Percentiles rank a stretch among this genome's conserved stretches.
These are phyloP conservation scores for Evernia prunastri DNA, from an alignment of 495 filamentous ascomycete species.

Conservation along the genomic window DNA sequence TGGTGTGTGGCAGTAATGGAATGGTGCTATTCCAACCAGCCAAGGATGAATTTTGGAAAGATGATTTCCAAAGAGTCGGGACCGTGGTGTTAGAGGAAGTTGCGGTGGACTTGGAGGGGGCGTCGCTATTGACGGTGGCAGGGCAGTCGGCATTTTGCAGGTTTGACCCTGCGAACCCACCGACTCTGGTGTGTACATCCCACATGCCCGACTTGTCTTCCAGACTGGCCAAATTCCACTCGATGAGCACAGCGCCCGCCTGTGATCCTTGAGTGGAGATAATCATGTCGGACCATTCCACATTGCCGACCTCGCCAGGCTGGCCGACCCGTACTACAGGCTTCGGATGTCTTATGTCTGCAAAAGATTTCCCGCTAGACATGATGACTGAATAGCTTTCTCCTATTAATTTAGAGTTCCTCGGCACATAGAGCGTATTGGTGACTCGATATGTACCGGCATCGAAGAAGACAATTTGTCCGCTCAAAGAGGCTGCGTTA, in stretches of 20 bases:
- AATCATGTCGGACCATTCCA: too few relatives aligned
- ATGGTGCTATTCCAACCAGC: too few relatives aligned
- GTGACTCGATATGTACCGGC: constrained; percentile 45
- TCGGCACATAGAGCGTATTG: constrained; percentile 41
- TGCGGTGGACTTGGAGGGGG: too few relatives aligned
- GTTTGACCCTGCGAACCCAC: constrained; percentile 49
- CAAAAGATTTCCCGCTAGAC: constrained; percentile 54
- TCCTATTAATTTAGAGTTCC: constrained; percentile 41
- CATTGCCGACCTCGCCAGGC: constrained; percentile 42
- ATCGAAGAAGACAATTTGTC: constrained; percentile 47
- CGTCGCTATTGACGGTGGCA: constrained; percentile 28
- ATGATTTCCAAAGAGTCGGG: too few relatives aligned
- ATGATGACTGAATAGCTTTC: constrained; percentile 59
- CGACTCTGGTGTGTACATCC: constrained; percentile 54
- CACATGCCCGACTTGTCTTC: constrained; percentile 45
- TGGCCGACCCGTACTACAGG: constrained; percentile 61
- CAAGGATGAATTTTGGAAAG: too few relatives aligned
- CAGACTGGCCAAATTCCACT: constrained; percentile 59
- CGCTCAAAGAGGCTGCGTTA: constrained; percentile 35
- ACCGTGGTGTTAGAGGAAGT: too few relatives aligned
- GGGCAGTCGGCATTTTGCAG: constrained; percentile 47
- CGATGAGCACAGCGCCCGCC: too few relatives aligned
- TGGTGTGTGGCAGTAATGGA: too few relatives aligned
- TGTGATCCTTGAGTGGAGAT: too few relatives aligned
- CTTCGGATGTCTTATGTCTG: constrained; percentile 53